Evolutionary conservation across 225 moss, liverwort and hornwort species (phyloP).

Genomic region (Sphagnum contortum): DNA sequence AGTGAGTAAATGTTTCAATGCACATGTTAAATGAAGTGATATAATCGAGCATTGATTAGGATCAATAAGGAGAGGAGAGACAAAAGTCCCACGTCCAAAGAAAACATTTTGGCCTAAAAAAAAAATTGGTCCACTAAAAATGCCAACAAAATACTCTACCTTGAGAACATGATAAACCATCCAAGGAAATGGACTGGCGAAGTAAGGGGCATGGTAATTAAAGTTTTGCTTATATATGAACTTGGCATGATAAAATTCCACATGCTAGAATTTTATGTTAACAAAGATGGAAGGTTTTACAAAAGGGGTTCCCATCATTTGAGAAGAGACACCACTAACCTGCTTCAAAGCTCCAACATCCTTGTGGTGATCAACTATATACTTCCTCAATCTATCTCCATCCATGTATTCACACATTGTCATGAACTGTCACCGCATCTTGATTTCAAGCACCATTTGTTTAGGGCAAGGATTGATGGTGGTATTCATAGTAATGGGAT

Average conservation of each 20-base stretch:
- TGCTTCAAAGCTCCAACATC: conserved; percentile 99
- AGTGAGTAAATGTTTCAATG: too few species aligned
- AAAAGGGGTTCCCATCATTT: conserved; percentile 45
- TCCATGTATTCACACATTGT: conserved; percentile 97
- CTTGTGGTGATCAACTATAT: conserved; percentile 99
- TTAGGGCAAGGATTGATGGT: conserved; percentile 49
- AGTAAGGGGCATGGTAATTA: conserved; percentile 1
- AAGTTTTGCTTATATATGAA: conserved; percentile 9
- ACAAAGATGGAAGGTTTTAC: conserved; percentile 49
- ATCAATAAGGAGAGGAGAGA: too few species aligned
- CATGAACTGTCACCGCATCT: conserved; percentile 98
- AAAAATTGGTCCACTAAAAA: neutral
- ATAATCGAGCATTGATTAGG: too few species aligned
- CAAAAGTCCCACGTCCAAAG: too few species aligned
- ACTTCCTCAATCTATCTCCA: conserved; percentile 98
- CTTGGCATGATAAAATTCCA: conserved; percentile 24
- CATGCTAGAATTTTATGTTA: conserved; percentile 35
- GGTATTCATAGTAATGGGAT: conserved; percentile 16
- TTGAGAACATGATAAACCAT: neutral
- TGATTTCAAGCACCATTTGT: conserved; percentile 81
- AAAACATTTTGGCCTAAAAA: neutral
- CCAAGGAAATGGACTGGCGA: neutral
- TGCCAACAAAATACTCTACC: neutral
- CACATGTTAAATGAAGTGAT: too few species aligned
- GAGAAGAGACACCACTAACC: conserved; percentile 69